Base-by-base conservation (phyloP, 305 asterid species). In the Rubia peregrina region DNA sequence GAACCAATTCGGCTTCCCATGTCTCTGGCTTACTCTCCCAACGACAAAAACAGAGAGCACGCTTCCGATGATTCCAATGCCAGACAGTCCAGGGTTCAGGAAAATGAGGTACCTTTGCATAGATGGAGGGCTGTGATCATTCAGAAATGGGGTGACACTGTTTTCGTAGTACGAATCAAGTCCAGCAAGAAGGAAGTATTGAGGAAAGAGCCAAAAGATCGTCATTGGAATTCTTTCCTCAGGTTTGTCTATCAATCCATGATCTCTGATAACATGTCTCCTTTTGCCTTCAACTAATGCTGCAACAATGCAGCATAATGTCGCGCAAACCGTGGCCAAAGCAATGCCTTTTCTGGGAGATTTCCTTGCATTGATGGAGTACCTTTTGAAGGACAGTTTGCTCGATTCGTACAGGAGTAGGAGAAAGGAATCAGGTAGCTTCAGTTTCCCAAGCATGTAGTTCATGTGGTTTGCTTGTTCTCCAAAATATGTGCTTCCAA, bases 391-490 rank as follows among this genome's bases (percentile, higher is more conserved):
- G 36, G 14, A 49, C 14, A 26, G 13, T 55, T 65, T 70, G 22
- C 56, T 14, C 2, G 5, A 30, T 3, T 56, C 55, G 38, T 64
- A 70, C 1, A 59, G 14, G 14, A 85, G 53, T 0, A 80, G 77
- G 51, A 86, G 71, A 11, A 76, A 38, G 3, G 80, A 64, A 75
- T 70, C 71, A 16, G 88, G 88, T 11, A 78, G 76, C 14, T 67
- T 78, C 63, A 73, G 26, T 38, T 12, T 41, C 13, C 71, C 71
- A 30, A 73, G 3, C 13, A 73, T 78, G 6, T 77, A 80, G 70
- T 81, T 78, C 88, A 85, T 71, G 61, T 65, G 75, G 68, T 64
- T 81, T 0, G 86, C 87, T 78, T 85, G 90, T 61, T 81, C 90
- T 8, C 79, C 57, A 12, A 85, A 85, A 80, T 79, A 85, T 4